Evolutionary conservation across 495 filamentous ascomycete genomes (phyloP).

Genomic region (Aspergillus baeticus): DNA sequence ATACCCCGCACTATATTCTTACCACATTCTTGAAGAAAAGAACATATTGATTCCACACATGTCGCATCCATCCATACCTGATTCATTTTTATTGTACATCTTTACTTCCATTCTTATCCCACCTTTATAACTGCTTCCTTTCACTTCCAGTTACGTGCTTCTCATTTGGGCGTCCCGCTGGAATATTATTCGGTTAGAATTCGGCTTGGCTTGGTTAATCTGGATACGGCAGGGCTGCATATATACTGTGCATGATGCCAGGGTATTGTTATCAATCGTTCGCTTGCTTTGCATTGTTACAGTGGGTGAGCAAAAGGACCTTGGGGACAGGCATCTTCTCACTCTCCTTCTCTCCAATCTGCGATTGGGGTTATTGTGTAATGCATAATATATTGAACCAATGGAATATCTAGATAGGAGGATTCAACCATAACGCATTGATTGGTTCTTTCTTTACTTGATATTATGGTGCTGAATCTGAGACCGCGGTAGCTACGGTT

Average conservation of each 20-base stretch:
- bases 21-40: not conserved
- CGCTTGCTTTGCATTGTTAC: no score
- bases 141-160: no score
- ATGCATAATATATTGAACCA: not conserved
- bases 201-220: no score
- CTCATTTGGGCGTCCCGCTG: not conserved
- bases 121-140: no score
- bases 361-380: not conserved
- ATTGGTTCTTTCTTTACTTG: no score
- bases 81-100: slow-evolving; percentile 11
- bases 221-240: no score
- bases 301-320: no score
- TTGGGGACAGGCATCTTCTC: not conserved
- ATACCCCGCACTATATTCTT: not conserved
- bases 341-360: not conserved
- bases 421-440: no score
- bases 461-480: not conserved
- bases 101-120: not conserved
- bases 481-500: not conserved
- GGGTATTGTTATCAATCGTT: not conserved
- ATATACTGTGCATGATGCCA: no score
- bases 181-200: not conserved
- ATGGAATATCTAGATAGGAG: no score
- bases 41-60: not conserved
- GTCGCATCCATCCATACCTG: slow-evolving; percentile 13